Conservation (phyloP, 148 eudicot genomes). For the Drosera capensis region DNA sequence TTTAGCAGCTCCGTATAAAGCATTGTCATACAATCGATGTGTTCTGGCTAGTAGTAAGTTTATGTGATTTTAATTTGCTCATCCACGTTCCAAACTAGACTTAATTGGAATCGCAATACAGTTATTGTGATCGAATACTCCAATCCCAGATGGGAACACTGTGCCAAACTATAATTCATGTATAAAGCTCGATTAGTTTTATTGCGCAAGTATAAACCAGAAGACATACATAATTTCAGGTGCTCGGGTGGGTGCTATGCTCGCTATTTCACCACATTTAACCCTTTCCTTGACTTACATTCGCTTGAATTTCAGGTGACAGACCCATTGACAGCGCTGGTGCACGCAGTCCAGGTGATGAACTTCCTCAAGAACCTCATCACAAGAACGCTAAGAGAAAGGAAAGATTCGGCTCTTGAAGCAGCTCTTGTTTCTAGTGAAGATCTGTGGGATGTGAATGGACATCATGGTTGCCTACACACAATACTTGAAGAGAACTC, state of each 20-base stretch:
- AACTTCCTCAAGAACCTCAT: slow-evolving; percentile 82
- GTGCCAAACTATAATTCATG: too few species aligned
- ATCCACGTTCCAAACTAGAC: too few species aligned
- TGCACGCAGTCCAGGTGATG: slow-evolving; percentile 96
- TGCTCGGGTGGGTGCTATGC: slow-evolving; percentile 21
- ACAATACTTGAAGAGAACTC: slow-evolving; percentile 20
- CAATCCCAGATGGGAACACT: too few species aligned
- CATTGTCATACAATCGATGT: too few species aligned
- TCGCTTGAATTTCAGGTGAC: slow-evolving; percentile 40
- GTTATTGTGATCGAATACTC: too few species aligned
- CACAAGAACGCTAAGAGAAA: slow-evolving; percentile 49
- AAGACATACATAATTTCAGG: too few species aligned
- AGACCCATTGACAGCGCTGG: slow-evolving; percentile 85
- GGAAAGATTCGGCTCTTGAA: slow-evolving; percentile 48
- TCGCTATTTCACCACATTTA: neutral
- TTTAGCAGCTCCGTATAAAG: too few species aligned
- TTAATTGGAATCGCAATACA: too few species aligned
- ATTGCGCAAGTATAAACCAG: too few species aligned
- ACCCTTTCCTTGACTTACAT: neutral
- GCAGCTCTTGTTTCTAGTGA: slow-evolving; percentile 15
- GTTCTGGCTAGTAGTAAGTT: too few species aligned
- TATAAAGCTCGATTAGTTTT: too few species aligned
- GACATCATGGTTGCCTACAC: slow-evolving; percentile 23
- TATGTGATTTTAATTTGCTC: too few species aligned
- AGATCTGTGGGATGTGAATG: slow-evolving; percentile 46